Percentiles rank a stretch among this genome's conserved stretches.
These are phyloP conservation scores for Coemansia furcata DNA, from an alignment of 192 early-diverging fungal genomes.

Conservation along the genomic window DNA sequence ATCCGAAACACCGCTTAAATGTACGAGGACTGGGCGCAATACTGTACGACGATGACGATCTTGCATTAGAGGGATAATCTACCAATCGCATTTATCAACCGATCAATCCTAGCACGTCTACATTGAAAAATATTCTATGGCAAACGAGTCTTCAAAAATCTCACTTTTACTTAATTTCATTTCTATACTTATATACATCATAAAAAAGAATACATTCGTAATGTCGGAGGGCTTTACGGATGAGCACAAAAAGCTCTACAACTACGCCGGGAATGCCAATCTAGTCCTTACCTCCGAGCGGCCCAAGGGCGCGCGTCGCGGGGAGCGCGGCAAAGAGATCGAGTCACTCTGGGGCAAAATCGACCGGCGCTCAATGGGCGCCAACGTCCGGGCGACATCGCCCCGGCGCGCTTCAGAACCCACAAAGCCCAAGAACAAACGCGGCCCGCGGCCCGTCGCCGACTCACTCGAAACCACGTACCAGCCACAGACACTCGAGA, in stretches of 20 bases:
- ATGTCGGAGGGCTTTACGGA: constrained; percentile 49
- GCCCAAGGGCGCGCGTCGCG: constrained; percentile 71
- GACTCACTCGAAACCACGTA: constrained; percentile 88
- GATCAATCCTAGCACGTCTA: background rate
- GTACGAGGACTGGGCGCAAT: too few species aligned
- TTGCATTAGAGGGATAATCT: too few species aligned
- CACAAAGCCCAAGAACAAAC: constrained; percentile 53
- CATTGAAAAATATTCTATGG: background rate
- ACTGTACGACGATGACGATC: too few species aligned
- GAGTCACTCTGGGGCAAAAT: constrained; percentile 89
- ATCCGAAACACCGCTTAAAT: too few species aligned
- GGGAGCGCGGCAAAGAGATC: constrained; percentile 94
- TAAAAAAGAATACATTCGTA: background rate
- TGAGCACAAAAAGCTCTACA: constrained; percentile 59
- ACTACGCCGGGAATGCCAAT: constrained; percentile 92
- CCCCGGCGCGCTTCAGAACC: constrained; percentile 59
- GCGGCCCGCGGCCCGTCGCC: constrained; percentile 50
- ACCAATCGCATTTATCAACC: background rate
- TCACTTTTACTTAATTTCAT: background rate
- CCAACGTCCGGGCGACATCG: constrained; percentile 62
- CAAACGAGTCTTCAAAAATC: background rate
- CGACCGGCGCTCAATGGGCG: constrained; percentile 82
- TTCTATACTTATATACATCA: background rate
- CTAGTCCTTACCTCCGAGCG: constrained; percentile 92
- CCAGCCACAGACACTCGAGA: constrained; percentile 88